A percentile compares a stretch with the other conserved stretches of the same genome.
Evolutionary conservation across 2,329 filamentous ascomycete species (phyloP).

Genomic region (Grosmannia penicillata): DNA sequence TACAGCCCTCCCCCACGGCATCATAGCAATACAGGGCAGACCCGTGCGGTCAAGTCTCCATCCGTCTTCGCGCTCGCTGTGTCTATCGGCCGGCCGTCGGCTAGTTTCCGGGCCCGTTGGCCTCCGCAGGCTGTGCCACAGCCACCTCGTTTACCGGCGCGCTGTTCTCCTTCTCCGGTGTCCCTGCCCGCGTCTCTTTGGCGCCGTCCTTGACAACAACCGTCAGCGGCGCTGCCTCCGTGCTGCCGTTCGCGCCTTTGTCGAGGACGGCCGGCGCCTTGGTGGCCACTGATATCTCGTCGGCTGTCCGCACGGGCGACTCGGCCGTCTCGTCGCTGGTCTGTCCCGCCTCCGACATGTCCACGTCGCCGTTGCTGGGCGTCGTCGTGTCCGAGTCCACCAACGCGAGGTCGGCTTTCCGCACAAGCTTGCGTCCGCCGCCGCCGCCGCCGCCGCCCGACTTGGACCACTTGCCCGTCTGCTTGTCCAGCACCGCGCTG

Average conservation of each 20-base stretch:
- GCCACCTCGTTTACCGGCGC: conserved; percentile 14
- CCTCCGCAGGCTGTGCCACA: conserved; percentile 39
- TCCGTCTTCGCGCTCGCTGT: too few species aligned
- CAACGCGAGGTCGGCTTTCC: not conserved
- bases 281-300: conserved; percentile 14
- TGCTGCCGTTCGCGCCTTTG: too few species aligned
- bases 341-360: conserved; percentile 4
- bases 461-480: conserved; percentile 17
- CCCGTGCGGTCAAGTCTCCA: too few species aligned
- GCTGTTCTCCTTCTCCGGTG: conserved; percentile 10
- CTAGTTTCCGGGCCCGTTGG: too few species aligned
- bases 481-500: conserved; percentile 23
- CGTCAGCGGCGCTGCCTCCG: not conserved
- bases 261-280: conserved; percentile 7
- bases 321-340: conserved; percentile 7
- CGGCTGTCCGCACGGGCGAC: conserved; percentile 1
- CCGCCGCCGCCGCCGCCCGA: conserved; percentile 9
- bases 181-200: not conserved
- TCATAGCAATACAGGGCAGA: too few species aligned
- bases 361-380: conserved; percentile 4
- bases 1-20: too few species aligned
- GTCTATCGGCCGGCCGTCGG: too few species aligned
- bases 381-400: not conserved
- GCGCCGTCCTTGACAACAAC: not conserved
- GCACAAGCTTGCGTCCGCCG: not conserved